Base-by-base conservation (phyloP, 495 filamentous ascomycete genomes). In the Xylaria curta region DNA sequence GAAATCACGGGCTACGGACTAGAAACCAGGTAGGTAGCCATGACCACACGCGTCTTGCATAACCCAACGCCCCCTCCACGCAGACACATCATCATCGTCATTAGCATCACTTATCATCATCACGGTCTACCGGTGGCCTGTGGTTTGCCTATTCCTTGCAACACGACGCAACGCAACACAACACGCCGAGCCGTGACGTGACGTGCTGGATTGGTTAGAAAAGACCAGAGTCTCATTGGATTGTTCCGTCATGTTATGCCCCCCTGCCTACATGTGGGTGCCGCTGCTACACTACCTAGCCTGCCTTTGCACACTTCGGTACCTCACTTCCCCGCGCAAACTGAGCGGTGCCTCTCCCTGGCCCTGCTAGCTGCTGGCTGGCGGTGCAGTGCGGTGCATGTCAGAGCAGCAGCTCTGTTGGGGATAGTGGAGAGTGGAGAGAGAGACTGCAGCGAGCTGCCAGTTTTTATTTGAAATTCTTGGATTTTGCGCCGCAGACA, bases 21-120 rank as follows among this genome's bases (percentile, higher is more conserved):
- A 10, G 58, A 54, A 4, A 19, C 12, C 7, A 62, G 7, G n/a
- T 26, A 24, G 47, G 6, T 6, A 19, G 65, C 49, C 24, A 33
- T 40, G 31, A 54, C 13, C 64, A 67, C 47, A 67, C 64, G 64
- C 47, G 64, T 21, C 64, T 67, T 67, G 65, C 65, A 67, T 67
- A 56, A 56, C 33, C 33, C 9, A 10, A 38, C 28, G 17, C 19
- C 63, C 44, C 46, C 46, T 36, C 19, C 47, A 24, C 28, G 36
- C 36, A 42, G 65, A 67, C 65, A 67, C 65, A 67, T 67, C 64
- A 67, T 44, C 38, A 36, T 44, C 33, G 17, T 60, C 17, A 19
- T 60, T 17, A 60, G 33, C 26, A 26, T 6, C 53, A 56, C 17
- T 15, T 3, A 12, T 2, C 38, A 28, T n/a, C 28, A 13, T 58